Evolutionary conservation across 495 filamentous ascomycete genomes (phyloP).

Genomic region (Rhizodiscina lignyota): DNA sequence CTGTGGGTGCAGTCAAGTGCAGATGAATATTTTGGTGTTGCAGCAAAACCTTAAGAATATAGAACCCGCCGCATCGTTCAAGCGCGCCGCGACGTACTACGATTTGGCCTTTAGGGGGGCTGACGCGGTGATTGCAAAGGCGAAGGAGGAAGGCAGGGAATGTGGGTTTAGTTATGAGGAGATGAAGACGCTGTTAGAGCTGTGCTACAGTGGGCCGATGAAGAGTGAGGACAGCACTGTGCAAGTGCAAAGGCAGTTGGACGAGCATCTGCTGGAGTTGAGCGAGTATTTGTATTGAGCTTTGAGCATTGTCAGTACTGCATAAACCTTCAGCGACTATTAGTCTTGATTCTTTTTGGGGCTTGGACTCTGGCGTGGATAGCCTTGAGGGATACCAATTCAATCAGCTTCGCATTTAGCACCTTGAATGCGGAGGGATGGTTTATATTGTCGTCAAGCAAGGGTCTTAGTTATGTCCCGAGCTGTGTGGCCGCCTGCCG

Average conservation of each 20-base stretch:
- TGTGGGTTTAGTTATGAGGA: constrained; percentile 62
- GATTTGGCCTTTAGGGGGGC: constrained; percentile 65
- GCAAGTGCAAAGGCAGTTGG: constrained; percentile 54
- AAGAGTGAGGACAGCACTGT: constrained; percentile 55
- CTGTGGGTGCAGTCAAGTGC: constrained; percentile 63
- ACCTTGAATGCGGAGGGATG: too few relatives aligned
- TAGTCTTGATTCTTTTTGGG: too few relatives aligned
- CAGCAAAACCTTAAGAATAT: constrained; percentile 94
- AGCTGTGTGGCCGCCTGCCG: too few relatives aligned
- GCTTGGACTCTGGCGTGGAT: too few relatives aligned
- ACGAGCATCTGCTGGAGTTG: constrained; percentile 55
- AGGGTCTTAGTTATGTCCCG: too few relatives aligned
- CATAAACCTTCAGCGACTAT: too few relatives aligned
- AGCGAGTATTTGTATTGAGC: constrained; percentile 77
- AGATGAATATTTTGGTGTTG: constrained; percentile 80
- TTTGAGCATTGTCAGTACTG: too few relatives aligned
- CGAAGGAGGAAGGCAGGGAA: constrained; percentile 15
- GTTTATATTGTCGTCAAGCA: too few relatives aligned
- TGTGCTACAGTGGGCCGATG: constrained; percentile 72
- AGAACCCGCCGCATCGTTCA: constrained; percentile 39
- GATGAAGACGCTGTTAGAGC: constrained; percentile 63
- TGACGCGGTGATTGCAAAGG: constrained; percentile 32
- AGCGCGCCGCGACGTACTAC: constrained; percentile 57
- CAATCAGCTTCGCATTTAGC: too few relatives aligned
- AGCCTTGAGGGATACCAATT: too few relatives aligned